phyloP scores from a whole-genome alignment of 768 basidiomycete genomes.

The Baorangia bicolor region DNA sequence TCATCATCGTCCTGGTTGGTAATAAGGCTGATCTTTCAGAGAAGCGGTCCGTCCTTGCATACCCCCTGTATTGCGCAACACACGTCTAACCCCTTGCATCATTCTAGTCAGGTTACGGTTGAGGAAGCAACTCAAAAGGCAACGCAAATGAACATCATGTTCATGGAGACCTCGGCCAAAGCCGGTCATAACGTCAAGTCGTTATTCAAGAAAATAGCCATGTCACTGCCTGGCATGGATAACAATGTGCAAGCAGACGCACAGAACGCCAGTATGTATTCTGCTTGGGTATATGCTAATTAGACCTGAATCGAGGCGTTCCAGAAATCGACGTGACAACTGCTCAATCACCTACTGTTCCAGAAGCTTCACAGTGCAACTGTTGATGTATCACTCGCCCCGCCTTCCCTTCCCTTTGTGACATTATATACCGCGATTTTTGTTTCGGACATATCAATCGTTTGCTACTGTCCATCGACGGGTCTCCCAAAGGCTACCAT shows the following conservation, averaged over 20 bases:
- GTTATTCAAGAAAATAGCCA: conserved; percentile 98
- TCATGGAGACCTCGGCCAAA: conserved; percentile 99
- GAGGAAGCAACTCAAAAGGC: conserved; percentile 95
- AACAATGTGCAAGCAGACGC: conserved; percentile 65
- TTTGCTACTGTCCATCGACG: conserved; percentile 13
- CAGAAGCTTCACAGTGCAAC: conserved; percentile 84
- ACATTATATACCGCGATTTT: conserved; percentile 29
- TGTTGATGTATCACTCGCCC: conserved; percentile 49
- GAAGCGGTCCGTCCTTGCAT: conserved; percentile 69
- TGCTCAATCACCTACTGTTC: conserved; percentile 62
- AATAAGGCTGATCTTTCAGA: conserved; percentile 99
- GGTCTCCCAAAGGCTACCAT: conserved; percentile 5
- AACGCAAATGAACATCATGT: conserved; percentile 91
- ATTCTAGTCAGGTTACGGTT: conserved; percentile 91
- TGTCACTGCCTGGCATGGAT: conserved; percentile 96
- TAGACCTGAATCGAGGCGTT: background rate
- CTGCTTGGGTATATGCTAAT: background rate
- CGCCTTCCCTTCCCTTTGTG: conserved; percentile 5
- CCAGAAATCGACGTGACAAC: conserved; percentile 92
- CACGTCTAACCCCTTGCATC: conserved; percentile 10
- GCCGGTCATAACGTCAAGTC: conserved; percentile 99
- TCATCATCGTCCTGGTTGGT: conserved; percentile 96
- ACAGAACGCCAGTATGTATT: conserved; percentile 46
- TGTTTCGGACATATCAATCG: conserved; percentile 24
- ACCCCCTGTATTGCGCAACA: background rate